Evolutionary conservation across 2,329 filamentous ascomycete species (phyloP).

Genomic region (Fonsecaea nubica): DNA sequence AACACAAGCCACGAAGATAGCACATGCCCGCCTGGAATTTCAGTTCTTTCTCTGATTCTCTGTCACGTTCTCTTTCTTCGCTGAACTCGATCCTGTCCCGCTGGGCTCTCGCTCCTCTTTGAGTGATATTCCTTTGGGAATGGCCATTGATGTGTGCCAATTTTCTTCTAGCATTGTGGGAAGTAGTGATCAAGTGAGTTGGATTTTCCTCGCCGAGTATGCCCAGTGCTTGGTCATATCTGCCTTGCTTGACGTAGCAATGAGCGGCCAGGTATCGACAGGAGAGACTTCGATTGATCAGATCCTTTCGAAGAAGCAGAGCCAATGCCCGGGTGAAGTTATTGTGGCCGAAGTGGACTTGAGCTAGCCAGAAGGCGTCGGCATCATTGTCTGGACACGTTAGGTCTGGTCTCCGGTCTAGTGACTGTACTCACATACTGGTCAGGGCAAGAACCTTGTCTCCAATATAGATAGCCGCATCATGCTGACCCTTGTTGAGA

Average conservation of each 20-base stretch:
- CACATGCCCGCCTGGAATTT: constrained; percentile 98
- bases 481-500: constrained; percentile 93
- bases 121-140: constrained; percentile 56
- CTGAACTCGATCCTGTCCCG: constrained; percentile 62
- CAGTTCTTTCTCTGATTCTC: constrained; percentile 75
- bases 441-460: constrained; percentile 96
- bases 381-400: constrained; percentile 76
- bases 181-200: constrained; percentile 78
- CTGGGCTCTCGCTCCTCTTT: constrained; percentile 55
- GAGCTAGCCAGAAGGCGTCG: constrained; percentile 97
- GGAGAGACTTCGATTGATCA: constrained; percentile 79
- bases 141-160: constrained; percentile 69
- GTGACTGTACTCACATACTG: constrained; percentile 63
- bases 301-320: constrained; percentile 81
- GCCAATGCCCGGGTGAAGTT: constrained; percentile 92
- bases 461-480: constrained; percentile 94
- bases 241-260: constrained; percentile 89
- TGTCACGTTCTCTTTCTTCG: constrained; percentile 62
- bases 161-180: constrained; percentile 71
- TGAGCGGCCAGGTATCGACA: constrained; percentile 93
- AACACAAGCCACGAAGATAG: constrained; percentile 90
- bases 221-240: constrained; percentile 84
- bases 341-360: constrained; percentile 93
- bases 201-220: constrained; percentile 93
- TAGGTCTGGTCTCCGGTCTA: constrained; percentile 7